Evolutionary conservation across 2,329 filamentous ascomycete species (phyloP), one percentile per base, ranked within the genome.

Genomic region (Aspergillus uvarum): DNA sequence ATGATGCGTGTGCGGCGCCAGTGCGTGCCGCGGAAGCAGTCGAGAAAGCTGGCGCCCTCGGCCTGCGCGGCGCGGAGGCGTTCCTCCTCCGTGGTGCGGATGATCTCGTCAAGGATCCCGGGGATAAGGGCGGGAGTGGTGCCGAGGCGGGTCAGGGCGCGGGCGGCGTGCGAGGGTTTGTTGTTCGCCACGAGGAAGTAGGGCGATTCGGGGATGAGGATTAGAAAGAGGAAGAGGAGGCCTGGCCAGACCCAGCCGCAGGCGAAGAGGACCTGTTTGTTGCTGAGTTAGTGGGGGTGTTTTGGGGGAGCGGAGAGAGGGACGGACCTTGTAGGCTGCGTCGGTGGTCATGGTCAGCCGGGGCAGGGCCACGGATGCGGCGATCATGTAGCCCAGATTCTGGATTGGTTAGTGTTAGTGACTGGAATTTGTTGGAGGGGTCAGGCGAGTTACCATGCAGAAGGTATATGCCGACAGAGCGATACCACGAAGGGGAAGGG

Each of bases 1-100:
- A 58, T 52, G 42, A 58, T 58, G 22, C 56, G 50, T 5, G 56
- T 58, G 56, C 56, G 56, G 4, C 56, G 56, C 50, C 49, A 58
- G 42, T 58, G 35, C 1, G 26, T 22, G n/a, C 35, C 14, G 24
- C 29, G n/a, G 56, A 58, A 58, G 11, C 38, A 48, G 5, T 58
- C 56, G 12, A 4, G 14, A 21, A 48, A 58, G n/a, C 19, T 24
- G 19, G 44, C 19, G 2, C 21, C 31, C 2, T 19, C 6, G 38
- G 56, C 21, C 4, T 24, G 26, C 12, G 32, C 26, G 14, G 3
- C 7, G 29, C 21, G 50, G 2, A 16, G 56, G 5, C 14, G 24
- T 12, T 58, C 56, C 11, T 47, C 49, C 6, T 32, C 38, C 38
- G 47, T 26, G 1, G 32, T 47, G 42, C 51, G 49, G 24, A 47